phyloP scores from a whole-genome alignment of 2,329 filamentous ascomycete genomes.

The Ophiosphaerella narmari region DNA sequence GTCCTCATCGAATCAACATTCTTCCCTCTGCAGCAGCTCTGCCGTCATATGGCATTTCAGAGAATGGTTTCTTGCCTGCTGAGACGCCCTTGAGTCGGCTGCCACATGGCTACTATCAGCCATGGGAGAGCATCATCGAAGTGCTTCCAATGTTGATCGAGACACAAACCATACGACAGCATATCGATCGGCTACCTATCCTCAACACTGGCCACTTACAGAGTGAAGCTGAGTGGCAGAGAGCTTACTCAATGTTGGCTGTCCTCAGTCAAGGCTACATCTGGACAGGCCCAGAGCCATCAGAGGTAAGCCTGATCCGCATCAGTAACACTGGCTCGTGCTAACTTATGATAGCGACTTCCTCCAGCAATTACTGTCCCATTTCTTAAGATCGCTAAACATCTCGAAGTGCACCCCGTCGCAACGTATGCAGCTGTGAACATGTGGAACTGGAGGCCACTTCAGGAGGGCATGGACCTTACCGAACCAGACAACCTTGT shows the following conservation, averaged over 20 bases:
- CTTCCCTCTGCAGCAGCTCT: slow-evolving; percentile 47
- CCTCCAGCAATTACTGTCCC: slow-evolving; percentile 38
- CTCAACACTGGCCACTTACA: slow-evolving; percentile 75
- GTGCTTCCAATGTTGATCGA: slow-evolving; percentile 79
- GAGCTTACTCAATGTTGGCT: slow-evolving; percentile 72
- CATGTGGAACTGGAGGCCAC: slow-evolving; percentile 41
- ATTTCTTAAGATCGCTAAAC: slow-evolving; percentile 32
- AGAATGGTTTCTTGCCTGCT: slow-evolving; percentile 79
- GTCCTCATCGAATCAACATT: slow-evolving; percentile 30
- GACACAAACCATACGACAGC: slow-evolving; percentile 71
- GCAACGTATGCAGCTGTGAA: slow-evolving; percentile 43
- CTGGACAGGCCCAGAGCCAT: slow-evolving; percentile 73
- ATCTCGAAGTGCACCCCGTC: slow-evolving; percentile 40
- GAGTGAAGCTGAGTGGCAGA: slow-evolving; percentile 81
- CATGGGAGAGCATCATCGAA: slow-evolving; percentile 79
- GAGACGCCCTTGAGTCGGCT: slow-evolving; percentile 73
- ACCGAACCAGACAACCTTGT: slow-evolving; percentile 37
- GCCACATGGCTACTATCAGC: slow-evolving; percentile 82
- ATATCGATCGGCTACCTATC: slow-evolving; percentile 73
- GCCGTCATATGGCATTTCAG: slow-evolving; percentile 76
- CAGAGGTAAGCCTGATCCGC: slow-evolving; percentile 67
- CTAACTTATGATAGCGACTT: slow-evolving; percentile 28
- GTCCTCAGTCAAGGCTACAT: slow-evolving; percentile 79
- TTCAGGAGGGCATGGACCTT: slow-evolving; percentile 22
- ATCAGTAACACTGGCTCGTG: neutral